Evolutionary conservation across 805 yeast genomes (phyloP), one percentile per base, ranked within the genome.

Genomic region (Metschnikowia colocasiae): DNA sequence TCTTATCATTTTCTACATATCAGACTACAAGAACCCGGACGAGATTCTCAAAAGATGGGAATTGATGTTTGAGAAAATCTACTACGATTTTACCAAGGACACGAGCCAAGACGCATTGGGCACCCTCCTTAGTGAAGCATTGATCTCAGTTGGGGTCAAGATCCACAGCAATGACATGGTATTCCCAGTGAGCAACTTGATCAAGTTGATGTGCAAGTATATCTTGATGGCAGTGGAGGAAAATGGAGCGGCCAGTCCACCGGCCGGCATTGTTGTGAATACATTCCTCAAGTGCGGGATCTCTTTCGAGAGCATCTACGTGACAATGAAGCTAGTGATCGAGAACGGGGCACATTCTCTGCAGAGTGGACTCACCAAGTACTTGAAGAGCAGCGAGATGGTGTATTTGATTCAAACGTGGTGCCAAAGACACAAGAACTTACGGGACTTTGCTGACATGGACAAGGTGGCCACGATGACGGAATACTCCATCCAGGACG

Each of bases 31-130:
- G 59, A 87, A 87, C 59, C 75, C 83, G 10, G 96, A 87, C 55
- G 96, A 87, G 62, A 85, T 92, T 45, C 68, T 82, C 54, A 78
- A 81, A 46, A 82, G 90, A 65, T 92, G 97, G 96, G 82, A 79
- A 52, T 78, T 82, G 47, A 73, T 85, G 42, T 78, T 90, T 57
- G 81, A 79, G 44, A 80, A 80, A 46, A 52, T 65, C 42, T 61
- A 61, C 60, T 63, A 73, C 60, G 69, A 69, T 29, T 69, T 56
- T 54, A 30, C 58, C 19, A 41, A 54, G 20, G 51, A 55, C 13
- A 49, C 49, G 15, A 46, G 45, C 1, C 57, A 60, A 13, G 62
- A 59, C 34, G 73, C 78, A 6, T 67, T 76, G 44, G 69, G 70
- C 51, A 57, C 68, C 19, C 61, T 59, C 9, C 48, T 77, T 22